Conservation (phyloP, 495 filamentous ascomycete species). For the Penicillium ochrochloron region DNA sequence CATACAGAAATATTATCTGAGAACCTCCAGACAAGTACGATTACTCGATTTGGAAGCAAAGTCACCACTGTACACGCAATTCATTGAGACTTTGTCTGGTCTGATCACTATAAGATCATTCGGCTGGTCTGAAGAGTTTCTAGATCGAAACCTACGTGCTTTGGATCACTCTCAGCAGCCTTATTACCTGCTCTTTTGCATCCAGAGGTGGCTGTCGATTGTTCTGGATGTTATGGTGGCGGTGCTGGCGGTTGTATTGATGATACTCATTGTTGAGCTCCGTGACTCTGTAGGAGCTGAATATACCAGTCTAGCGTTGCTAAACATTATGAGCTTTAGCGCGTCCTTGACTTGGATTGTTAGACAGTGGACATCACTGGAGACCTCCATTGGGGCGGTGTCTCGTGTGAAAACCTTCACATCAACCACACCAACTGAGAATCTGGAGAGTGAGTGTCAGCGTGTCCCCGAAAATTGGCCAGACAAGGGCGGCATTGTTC, state of each 20-base stretch:
- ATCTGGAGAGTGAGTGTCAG: no score
- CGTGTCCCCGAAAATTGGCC: no score
- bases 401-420: background rate
- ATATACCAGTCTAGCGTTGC: no score
- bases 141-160: constrained; percentile 24
- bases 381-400: constrained; percentile 29
- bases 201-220: constrained; percentile 50
- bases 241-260: no score
- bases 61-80: constrained; percentile 54
- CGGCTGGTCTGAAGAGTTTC: constrained; percentile 39
- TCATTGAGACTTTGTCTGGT: constrained; percentile 51
- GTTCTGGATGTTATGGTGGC: constrained; percentile 49
- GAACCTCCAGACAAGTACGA: constrained; percentile 65
- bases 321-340: constrained; percentile 28
- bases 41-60: constrained; percentile 61
- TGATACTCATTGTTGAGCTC: no score
- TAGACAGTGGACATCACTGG: constrained; percentile 20
- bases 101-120: constrained; percentile 56
- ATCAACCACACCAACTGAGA: background rate
- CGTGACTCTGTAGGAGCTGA: no score
- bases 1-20: constrained; percentile 56
- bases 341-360: constrained; percentile 7
- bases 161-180: constrained; percentile 48
- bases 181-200: constrained; percentile 48
- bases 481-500: no score